Evolutionary conservation across 2,329 filamentous ascomycete species (phyloP).

Genomic region (Clonostachys sp.): DNA sequence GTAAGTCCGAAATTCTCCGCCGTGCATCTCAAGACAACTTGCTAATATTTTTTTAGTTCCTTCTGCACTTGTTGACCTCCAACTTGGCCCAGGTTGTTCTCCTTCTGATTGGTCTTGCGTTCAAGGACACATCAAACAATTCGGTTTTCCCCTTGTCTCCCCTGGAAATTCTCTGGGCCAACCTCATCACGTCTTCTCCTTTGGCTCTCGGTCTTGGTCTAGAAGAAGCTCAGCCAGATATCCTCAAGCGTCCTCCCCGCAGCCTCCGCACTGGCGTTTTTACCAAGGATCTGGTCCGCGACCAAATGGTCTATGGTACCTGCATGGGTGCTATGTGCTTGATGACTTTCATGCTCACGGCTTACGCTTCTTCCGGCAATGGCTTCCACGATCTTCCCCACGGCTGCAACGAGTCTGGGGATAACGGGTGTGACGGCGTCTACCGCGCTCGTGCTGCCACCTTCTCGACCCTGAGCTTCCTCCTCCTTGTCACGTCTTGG

Average conservation of each 20-base stretch:
- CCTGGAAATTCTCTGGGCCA: conserved; percentile 73
- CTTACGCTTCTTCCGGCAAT: conserved; percentile 41
- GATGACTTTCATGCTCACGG: conserved; percentile 54
- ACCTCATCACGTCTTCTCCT: conserved; percentile 68
- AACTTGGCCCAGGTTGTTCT: conserved; percentile 68
- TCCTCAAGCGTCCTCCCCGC: conserved; percentile 62
- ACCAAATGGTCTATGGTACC: conserved; percentile 62
- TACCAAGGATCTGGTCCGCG: conserved; percentile 58
- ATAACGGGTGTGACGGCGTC: conserved; percentile 45
- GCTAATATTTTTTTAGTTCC: conserved; percentile 34
- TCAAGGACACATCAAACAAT: conserved; percentile 53
- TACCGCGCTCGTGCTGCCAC: conserved; percentile 64
- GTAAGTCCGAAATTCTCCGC: conserved; percentile 25
- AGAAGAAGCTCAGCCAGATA: conserved; percentile 63
- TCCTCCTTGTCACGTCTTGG: conserved; percentile 66
- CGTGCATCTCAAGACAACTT: not conserved
- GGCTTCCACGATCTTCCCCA: conserved; percentile 43
- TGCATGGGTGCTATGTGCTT: conserved; percentile 61
- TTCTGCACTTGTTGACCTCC: conserved; percentile 62
- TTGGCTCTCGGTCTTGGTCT: conserved; percentile 69
- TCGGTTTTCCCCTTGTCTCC: conserved; percentile 69
- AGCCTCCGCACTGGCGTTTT: conserved; percentile 57
- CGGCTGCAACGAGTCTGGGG: conserved; percentile 53
- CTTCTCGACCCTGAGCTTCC: conserved; percentile 65
- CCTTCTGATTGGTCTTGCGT: conserved; percentile 63